Evolutionary conservation across 805 yeast genomes (phyloP).

Genomic region (Metschnikowia baotianmanensis): DNA sequence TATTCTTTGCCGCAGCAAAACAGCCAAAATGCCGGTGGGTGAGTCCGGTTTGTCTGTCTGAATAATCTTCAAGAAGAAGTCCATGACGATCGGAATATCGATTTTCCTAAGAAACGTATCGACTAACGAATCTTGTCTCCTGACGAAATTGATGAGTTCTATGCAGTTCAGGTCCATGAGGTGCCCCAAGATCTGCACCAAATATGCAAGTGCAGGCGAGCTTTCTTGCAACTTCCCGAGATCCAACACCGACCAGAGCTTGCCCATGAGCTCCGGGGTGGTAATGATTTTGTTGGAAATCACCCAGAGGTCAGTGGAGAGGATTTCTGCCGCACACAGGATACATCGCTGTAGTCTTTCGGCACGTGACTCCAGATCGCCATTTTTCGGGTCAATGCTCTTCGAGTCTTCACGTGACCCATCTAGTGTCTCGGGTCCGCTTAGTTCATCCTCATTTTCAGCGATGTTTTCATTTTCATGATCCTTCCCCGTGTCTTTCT

Average conservation of each 20-base stretch:
- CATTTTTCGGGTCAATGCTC: conserved; percentile 5
- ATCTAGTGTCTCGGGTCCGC: conserved; percentile 12
- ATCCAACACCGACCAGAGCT: conserved; percentile 40
- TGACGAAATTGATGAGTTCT: conserved; percentile 69
- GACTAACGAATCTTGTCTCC: conserved; percentile 67
- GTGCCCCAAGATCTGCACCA: conserved; percentile 75
- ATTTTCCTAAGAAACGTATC: conserved; percentile 80
- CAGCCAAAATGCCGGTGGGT: conserved; percentile 82
- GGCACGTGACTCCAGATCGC: conserved; percentile 26
- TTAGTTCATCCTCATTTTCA: too few relatives aligned
- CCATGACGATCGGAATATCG: conserved; percentile 93
- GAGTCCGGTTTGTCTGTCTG: conserved; percentile 90
- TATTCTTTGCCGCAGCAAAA: conserved; percentile 67
- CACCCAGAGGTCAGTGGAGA: conserved; percentile 42
- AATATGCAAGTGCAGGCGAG: conserved; percentile 38
- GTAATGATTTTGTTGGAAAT: conserved; percentile 43
- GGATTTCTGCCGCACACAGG: conserved; percentile 40
- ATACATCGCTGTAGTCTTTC: conserved; percentile 37
- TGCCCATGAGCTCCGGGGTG: conserved; percentile 38
- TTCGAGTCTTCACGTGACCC: conserved; percentile 6
- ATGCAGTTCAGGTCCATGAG: conserved; percentile 60
- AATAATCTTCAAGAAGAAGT: conserved; percentile 81
- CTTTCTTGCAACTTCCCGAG: conserved; percentile 33
- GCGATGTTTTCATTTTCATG: neutral
- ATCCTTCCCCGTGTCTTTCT: conserved; percentile 21